Evolutionary conservation across 2,329 filamentous ascomycete genomes (phyloP).

Genomic region (Fusarium decemcellulare): DNA sequence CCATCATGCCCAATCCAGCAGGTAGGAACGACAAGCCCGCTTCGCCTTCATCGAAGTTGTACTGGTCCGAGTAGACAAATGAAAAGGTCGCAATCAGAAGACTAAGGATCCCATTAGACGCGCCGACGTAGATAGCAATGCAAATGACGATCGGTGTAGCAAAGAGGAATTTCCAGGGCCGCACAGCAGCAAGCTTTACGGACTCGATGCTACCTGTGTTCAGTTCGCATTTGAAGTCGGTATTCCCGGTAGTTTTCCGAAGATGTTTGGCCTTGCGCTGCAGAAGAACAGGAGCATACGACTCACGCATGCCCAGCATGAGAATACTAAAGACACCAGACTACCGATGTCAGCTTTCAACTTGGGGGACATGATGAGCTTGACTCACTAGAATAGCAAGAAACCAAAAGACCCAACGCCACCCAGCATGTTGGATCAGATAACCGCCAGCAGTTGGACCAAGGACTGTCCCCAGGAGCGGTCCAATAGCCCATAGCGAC

Average conservation of each 20-base stretch:
- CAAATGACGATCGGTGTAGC: background rate
- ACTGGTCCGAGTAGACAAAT: background rate
- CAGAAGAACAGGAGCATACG: background rate
- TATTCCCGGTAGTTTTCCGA: background rate
- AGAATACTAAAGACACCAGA: background rate
- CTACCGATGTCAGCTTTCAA: background rate
- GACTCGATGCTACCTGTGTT: background rate
- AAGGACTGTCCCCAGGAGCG: background rate
- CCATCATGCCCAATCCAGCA: background rate
- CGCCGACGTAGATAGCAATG: background rate
- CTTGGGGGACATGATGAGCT: background rate
- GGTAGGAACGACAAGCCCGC: background rate
- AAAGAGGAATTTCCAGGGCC: background rate
- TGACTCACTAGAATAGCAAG: background rate
- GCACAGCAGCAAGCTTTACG: background rate
- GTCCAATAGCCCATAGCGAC: background rate
- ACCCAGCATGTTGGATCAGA: background rate
- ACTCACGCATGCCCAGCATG: background rate
- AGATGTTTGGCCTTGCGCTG: background rate
- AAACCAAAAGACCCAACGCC: background rate
- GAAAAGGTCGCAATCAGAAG: background rate
- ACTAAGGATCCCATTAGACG: background rate
- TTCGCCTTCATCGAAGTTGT: background rate
- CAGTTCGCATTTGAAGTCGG: background rate
- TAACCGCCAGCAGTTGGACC: background rate